These are phyloP conservation scores for Haematococcus sp. DNA, from an alignment of 139 green algal species.

Conservation along the genomic window DNA sequence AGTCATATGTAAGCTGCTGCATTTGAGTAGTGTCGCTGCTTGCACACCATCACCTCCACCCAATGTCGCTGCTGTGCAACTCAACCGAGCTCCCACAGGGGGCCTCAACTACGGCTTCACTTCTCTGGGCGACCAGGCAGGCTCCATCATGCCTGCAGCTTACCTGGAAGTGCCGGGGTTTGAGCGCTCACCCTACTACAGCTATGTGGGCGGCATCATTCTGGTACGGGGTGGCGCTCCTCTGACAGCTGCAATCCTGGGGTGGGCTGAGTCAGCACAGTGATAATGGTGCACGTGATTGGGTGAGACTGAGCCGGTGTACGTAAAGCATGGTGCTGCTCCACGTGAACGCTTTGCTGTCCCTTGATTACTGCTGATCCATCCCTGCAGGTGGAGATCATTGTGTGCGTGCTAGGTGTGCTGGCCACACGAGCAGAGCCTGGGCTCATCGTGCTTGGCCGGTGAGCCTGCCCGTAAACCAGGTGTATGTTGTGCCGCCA, in stretches of 20 bases:
- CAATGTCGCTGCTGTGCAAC: constrained; percentile 60
- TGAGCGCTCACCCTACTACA: constrained; percentile 22
- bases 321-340: background rate
- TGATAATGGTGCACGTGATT: background rate
- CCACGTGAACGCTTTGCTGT: background rate
- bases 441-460: constrained; percentile 51
- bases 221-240: background rate
- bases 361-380: too few species aligned
- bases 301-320: too few species aligned
- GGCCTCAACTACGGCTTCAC: constrained; percentile 50
- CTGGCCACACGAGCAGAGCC: constrained; percentile 47
- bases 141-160: constrained; percentile 30
- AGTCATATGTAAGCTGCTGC: background rate
- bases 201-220: constrained; percentile 33
- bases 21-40: too few species aligned
- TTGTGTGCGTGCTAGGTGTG: constrained; percentile 33
- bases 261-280: background rate
- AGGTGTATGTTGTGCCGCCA: too few species aligned
- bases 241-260: background rate
- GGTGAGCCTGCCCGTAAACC: too few species aligned
- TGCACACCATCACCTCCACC: too few species aligned
- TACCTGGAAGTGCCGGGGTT: constrained; percentile 17
- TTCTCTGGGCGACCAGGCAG: constrained; percentile 34
- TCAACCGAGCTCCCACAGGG: too few species aligned
- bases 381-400: constrained; percentile 15